phyloP scores from a whole-genome alignment of 2,329 filamentous ascomycete genomes.

The Cytospora leucostoma region DNA sequence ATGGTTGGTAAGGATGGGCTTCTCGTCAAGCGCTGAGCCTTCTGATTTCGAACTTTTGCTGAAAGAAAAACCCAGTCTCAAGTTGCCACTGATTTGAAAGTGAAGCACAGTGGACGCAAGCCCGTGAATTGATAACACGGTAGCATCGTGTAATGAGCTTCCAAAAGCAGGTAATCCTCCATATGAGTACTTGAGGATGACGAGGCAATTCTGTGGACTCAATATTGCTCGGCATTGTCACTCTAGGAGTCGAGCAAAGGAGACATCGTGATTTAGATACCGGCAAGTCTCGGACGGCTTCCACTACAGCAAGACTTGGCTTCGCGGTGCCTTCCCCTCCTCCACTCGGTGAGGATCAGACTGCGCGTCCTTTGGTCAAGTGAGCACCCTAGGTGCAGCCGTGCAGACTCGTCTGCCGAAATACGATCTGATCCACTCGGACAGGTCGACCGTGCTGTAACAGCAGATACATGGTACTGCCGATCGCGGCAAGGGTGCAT shows the following conservation, averaged over 20 bases:
- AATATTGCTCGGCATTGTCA: not conserved
- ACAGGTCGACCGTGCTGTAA: not conserved
- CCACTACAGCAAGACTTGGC: not conserved
- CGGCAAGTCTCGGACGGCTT: not conserved
- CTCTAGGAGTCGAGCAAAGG: not conserved
- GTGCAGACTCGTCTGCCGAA: not conserved
- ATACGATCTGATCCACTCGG: not conserved
- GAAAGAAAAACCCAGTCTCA: not conserved
- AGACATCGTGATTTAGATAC: not conserved
- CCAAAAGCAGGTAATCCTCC: not conserved
- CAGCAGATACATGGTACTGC: not conserved
- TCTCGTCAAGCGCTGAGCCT: not conserved
- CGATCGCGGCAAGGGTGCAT: not conserved
- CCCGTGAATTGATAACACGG: not conserved
- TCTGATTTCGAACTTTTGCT: not conserved
- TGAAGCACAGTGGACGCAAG: not conserved
- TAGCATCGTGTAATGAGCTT: slow-evolving; percentile 3
- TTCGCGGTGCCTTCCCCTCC: not conserved
- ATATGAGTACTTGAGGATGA: not conserved
- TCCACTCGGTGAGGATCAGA: not conserved
- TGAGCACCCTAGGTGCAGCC: not conserved
- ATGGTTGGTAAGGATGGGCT: not conserved
- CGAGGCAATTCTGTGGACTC: not conserved
- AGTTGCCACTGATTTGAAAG: not conserved
- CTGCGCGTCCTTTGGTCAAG: not conserved